Conservation (phyloP, 805 yeast species). For the Ogataea populi-albae region DNA sequence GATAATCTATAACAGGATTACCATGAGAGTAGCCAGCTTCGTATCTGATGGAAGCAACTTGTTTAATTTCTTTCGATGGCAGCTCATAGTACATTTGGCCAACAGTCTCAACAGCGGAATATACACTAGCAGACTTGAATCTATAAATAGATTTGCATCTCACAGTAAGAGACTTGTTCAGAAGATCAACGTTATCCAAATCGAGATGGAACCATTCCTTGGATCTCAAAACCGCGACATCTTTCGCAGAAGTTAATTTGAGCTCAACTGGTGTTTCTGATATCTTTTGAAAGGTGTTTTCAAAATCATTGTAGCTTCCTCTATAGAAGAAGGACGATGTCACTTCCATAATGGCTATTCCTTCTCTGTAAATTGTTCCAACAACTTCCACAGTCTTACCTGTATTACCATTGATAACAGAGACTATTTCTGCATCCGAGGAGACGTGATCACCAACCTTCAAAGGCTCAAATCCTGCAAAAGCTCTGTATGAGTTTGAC, state of each 20-base stretch:
- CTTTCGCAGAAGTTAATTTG: constrained; percentile 69
- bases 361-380: constrained; percentile 79
- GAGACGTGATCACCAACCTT: constrained; percentile 83
- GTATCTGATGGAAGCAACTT: constrained; percentile 80
- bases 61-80: constrained; percentile 84
- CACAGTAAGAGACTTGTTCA: constrained; percentile 80
- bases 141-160: constrained; percentile 82
- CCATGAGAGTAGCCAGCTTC: constrained; percentile 93
- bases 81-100: constrained; percentile 87
- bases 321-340: constrained; percentile 95
- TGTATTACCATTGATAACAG: constrained; percentile 85
- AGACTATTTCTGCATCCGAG: constrained; percentile 78
- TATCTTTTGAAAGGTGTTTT: constrained; percentile 86
- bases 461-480: constrained; percentile 87
- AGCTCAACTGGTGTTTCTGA: constrained; percentile 86
- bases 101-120: constrained; percentile 72
- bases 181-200: constrained; percentile 61
- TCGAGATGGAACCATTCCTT: constrained; percentile 97
- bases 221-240: constrained; percentile 87
- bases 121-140: constrained; percentile 73
- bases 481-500: constrained; percentile 91
- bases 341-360: constrained; percentile 85
- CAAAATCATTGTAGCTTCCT: constrained; percentile 83
- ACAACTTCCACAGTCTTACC: constrained; percentile 96
- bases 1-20: constrained; percentile 95